phyloP scores from a whole-genome alignment of 2,329 filamentous ascomycete genomes.

The Colletotrichum liriopes region DNA sequence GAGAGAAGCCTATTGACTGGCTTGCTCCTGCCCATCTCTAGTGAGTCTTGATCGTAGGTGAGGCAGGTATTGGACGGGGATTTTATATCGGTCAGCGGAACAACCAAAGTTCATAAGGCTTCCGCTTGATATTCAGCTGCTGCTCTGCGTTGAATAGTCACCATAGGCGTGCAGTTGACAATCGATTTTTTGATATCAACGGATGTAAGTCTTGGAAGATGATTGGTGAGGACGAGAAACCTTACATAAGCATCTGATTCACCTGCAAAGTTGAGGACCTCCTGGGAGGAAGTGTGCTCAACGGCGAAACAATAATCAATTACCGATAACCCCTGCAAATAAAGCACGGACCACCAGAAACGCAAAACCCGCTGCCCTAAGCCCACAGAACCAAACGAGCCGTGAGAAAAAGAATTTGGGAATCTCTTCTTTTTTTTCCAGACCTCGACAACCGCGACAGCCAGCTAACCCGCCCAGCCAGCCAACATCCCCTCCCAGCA shows the following conservation, averaged over 20 bases:
- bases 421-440: conserved; percentile 2
- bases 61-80: too few relatives aligned
- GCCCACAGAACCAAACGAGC: conserved; percentile 34
- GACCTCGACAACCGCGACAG: conserved; percentile 35
- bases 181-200: conserved; percentile 4
- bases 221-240: not conserved
- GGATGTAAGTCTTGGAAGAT: not conserved
- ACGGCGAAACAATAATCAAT: conserved; percentile 12
- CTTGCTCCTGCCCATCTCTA: conserved; percentile 39
- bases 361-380: conserved; percentile 27
- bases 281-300: not conserved
- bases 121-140: not conserved
- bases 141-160: not conserved
- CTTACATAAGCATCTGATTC: not conserved
- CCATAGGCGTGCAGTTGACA: not conserved
- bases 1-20: conserved; percentile 51
- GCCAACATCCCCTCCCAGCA: conserved; percentile 45
- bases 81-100: too few relatives aligned
- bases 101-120: not conserved
- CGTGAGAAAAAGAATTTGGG: conserved; percentile 10
- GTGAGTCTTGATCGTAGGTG: too few relatives aligned
- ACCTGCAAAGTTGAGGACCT: too few relatives aligned
- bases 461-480: conserved; percentile 44
- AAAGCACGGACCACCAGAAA: conserved; percentile 7
- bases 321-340: accelerated